Conservation (phyloP, 2,329 filamentous ascomycete species). For the Simplicillium sp. region DNA sequence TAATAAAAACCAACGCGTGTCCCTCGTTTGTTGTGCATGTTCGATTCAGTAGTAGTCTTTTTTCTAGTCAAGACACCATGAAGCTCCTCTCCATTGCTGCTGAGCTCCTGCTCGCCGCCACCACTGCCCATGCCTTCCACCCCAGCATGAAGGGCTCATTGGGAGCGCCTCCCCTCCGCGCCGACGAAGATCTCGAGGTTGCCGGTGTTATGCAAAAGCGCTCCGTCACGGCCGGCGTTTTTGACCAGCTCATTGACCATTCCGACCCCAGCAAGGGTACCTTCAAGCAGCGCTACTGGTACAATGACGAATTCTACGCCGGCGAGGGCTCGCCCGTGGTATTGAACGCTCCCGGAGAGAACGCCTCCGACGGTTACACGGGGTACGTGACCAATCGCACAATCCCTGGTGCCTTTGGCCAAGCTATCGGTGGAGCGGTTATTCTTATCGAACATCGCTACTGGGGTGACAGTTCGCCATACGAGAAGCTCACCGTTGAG, state of each 20-base stretch:
- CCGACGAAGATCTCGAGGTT: neutral
- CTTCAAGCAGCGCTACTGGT: slow-evolving; percentile 71
- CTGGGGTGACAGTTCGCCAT: slow-evolving; percentile 66
- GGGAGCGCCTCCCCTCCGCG: neutral
- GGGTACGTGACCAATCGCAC: slow-evolving; percentile 64
- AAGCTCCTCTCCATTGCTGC: neutral
- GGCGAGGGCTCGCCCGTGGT: slow-evolving; percentile 70
- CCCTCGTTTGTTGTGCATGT: no score
- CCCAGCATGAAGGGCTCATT: neutral
- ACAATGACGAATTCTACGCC: slow-evolving; percentile 64
- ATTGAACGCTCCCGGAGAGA: slow-evolving; percentile 58
- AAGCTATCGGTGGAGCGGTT: slow-evolving; percentile 59
- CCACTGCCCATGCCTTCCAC: neutral
- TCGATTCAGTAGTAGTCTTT: no score
- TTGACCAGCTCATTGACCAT: slow-evolving; percentile 51
- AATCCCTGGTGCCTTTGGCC: slow-evolving; percentile 53
- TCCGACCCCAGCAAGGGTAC: slow-evolving; percentile 42
- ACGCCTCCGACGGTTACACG: slow-evolving; percentile 44
- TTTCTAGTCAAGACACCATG: no score
- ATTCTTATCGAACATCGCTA: slow-evolving; percentile 78
- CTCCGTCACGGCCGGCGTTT: slow-evolving; percentile 16
- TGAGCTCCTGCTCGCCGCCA: neutral
- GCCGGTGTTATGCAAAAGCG: neutral
- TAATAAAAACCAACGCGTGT: no score
- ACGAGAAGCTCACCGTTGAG: slow-evolving; percentile 50